A percentile compares a stretch with the other conserved stretches of the same genome.
Evolutionary conservation across 192 early-diverging fungal genomes (phyloP).

Genomic region (Paraglomus brasilianum): DNA sequence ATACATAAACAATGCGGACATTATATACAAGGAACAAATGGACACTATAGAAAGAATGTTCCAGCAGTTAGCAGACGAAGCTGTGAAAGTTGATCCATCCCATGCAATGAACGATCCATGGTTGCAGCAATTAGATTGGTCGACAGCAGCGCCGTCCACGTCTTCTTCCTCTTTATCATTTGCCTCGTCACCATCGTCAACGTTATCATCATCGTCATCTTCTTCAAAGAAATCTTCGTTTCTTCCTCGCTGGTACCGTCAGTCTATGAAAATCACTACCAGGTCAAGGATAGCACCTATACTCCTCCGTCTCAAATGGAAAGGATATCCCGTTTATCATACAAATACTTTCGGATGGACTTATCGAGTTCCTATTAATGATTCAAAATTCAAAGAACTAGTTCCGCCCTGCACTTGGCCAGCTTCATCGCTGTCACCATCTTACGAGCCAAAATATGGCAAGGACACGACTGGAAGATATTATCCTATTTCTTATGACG

Average conservation of each 20-base stretch:
- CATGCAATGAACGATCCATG: no score
- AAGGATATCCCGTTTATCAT: constrained; percentile 67
- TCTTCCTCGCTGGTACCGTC: constrained; percentile 43
- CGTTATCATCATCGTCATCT: no score
- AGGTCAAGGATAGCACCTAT: constrained; percentile 72
- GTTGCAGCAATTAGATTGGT: background rate
- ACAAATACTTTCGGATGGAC: constrained; percentile 67
- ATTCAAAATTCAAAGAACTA: no score
- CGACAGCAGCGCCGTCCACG: no score
- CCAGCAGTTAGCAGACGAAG: constrained; percentile 36
- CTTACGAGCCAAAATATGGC: no score
- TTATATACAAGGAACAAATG: constrained; percentile 47
- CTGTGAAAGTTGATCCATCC: constrained; percentile 15
- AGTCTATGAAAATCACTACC: constrained; percentile 62
- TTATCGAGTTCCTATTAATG: constrained; percentile 46
- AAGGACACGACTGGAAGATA: no score
- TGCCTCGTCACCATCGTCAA: constrained; percentile 38
- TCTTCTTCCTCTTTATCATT: constrained; percentile 58
- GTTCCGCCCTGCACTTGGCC: no score
- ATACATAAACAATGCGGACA: constrained; percentile 58
- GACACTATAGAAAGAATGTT: constrained; percentile 40
- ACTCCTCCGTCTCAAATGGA: constrained; percentile 76
- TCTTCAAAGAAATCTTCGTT: constrained; percentile 67
- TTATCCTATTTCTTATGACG: no score
- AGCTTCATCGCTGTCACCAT: no score